A percentile compares a stretch with the other conserved stretches of the same genome.
phyloP scores from a whole-genome alignment of 208 protist genomes.

The Wallacemonas sp. region DNA sequence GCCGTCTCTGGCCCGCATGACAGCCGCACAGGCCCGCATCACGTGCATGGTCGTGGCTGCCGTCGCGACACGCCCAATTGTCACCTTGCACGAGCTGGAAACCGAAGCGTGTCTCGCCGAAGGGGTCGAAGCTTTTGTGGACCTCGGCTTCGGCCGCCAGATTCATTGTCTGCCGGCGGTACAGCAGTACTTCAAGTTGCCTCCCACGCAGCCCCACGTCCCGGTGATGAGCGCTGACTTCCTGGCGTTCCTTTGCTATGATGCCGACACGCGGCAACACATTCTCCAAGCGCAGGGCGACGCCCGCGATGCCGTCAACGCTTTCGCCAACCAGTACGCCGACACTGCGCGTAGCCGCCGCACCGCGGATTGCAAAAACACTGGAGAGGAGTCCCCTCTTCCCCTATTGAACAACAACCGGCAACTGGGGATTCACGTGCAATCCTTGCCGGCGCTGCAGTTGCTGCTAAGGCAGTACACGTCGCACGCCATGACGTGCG shows the following conservation, averaged over 20 bases:
- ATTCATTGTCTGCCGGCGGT: constrained; percentile 63
- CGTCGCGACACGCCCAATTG: constrained; percentile 66
- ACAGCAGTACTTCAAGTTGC: constrained; percentile 65
- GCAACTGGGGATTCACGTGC: constrained; percentile 79
- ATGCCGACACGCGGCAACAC: constrained; percentile 27
- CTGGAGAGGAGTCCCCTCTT: no score
- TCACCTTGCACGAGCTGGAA: constrained; percentile 85
- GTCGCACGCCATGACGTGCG: constrained; percentile 10
- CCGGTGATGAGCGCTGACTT: constrained; percentile 58
- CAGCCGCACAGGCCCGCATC: constrained; percentile 49
- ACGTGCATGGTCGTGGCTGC: constrained; percentile 51
- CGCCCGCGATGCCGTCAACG: constrained; percentile 54
- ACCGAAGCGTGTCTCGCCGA: constrained; percentile 53
- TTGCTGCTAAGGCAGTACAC: constrained; percentile 41
- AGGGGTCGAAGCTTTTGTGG: constrained; percentile 47
- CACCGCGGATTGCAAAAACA: no score
- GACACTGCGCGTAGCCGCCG: no score
- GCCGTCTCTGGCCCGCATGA: constrained; percentile 46
- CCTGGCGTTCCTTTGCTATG: constrained; percentile 55
- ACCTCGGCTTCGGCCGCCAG: constrained; percentile 60
- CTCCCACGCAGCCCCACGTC: constrained; percentile 25
- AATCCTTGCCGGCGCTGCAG: constrained; percentile 61
- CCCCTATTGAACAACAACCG: constrained; percentile 35
- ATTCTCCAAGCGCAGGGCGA: constrained; percentile 62
- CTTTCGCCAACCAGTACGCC: constrained; percentile 60